Evolutionary conservation across 2,329 filamentous ascomycete genomes (phyloP).

Genomic region (Pseudogymnoascus sp.): DNA sequence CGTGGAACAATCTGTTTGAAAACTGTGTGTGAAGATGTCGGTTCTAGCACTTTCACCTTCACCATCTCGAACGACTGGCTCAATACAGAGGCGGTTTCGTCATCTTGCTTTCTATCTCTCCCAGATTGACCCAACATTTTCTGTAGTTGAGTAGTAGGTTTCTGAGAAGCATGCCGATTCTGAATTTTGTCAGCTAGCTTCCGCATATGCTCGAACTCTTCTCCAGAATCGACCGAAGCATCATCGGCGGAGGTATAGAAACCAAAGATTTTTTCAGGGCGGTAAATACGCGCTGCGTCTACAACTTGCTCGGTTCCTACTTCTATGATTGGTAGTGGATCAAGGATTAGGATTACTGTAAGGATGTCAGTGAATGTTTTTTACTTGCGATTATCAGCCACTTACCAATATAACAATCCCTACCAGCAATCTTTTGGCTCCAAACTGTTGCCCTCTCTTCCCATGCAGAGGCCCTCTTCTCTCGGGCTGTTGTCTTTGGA

Average conservation of each 20-base stretch:
- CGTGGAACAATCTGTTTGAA: constrained; percentile 10
- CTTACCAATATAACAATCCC: constrained; percentile 12
- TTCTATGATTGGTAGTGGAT: constrained; percentile 11
- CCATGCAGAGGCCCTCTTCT: constrained; percentile 15
- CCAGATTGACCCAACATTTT: neutral
- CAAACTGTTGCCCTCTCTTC: constrained; percentile 22
- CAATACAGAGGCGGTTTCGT: neutral
- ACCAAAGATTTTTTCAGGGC: neutral
- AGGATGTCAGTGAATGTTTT: neutral
- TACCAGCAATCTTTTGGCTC: constrained; percentile 12
- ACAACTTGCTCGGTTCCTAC: neutral
- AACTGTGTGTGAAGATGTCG: neutral
- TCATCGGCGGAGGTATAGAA: neutral
- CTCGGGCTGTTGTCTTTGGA: constrained; percentile 11
- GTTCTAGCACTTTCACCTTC: neutral
- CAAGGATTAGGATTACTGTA: constrained; percentile 13
- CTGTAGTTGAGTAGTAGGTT: neutral
- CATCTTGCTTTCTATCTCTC: neutral
- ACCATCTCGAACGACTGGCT: neutral
- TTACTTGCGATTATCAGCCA: neutral
- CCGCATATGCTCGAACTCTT: neutral
- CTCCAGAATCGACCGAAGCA: neutral
- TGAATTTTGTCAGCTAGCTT: neutral
- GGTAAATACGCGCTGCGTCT: neutral
- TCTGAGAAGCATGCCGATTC: neutral